Evolutionary conservation across 176 grass and related monocot genomes (phyloP).

Genomic region (Musa troglodytarum): DNA sequence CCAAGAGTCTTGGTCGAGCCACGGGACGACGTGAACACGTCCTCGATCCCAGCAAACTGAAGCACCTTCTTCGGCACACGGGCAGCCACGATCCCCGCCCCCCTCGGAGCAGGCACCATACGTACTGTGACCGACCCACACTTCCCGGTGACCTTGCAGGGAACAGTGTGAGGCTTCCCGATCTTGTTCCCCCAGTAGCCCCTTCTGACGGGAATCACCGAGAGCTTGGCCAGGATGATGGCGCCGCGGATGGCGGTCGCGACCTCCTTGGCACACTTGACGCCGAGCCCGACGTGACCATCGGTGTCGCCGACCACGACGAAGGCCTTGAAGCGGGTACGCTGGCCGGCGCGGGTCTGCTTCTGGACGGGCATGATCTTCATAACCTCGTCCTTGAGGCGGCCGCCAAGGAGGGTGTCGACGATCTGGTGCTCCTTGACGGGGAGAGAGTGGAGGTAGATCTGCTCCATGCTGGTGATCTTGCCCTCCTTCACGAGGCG

Average conservation of each 20-base stretch:
- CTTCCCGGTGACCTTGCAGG: constrained; percentile 18
- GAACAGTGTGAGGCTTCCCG: constrained; percentile 17
- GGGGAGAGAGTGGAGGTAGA: constrained; percentile 17
- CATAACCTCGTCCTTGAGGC: constrained; percentile 22
- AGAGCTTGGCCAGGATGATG: constrained; percentile 20
- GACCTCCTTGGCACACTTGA: constrained; percentile 24
- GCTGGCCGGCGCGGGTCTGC: constrained; percentile 17
- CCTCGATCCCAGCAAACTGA: constrained; percentile 14
- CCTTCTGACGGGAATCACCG: constrained; percentile 12
- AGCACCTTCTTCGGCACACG: constrained; percentile 19
- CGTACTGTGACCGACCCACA: no score
- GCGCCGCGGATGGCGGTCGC: constrained; percentile 19
- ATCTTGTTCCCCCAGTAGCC: constrained; percentile 21
- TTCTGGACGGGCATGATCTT: constrained; percentile 24
- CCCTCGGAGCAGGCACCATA: neutral
- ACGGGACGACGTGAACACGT: constrained; percentile 14
- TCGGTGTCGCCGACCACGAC: constrained; percentile 10
- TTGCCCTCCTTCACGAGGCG: constrained; percentile 20
- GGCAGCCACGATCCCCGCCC: constrained; percentile 14
- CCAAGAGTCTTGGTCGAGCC: constrained; percentile 19
- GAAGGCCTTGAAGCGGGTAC: constrained; percentile 20
- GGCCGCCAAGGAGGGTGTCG: constrained; percentile 12
- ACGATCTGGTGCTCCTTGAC: constrained; percentile 17
- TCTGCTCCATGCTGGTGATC: constrained; percentile 14
- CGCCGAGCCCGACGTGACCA: constrained; percentile 16